Evolutionary conservation across 1,284 basidiomycete species (phyloP), one percentile per base, ranked within the genome.

Genomic region (Irpex lacteus): DNA sequence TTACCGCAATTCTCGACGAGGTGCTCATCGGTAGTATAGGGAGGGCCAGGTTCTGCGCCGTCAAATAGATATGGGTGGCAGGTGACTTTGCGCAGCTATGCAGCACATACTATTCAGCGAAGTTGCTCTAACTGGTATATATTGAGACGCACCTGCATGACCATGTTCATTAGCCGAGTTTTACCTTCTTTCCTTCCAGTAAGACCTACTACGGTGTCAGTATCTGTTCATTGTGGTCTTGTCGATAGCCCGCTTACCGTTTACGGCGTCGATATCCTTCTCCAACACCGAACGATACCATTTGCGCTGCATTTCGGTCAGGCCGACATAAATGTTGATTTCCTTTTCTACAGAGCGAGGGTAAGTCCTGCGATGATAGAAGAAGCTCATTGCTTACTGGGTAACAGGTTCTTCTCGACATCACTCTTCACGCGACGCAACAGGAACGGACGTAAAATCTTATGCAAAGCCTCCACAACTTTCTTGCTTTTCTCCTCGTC

Each of bases 121-220:
- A 74, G 85, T 68, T 73, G 88, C 88, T 37, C 93, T 94, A 5
- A 93, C 93, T 70, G 95, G 92, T 71, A 95, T 95, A 40, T 91
- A 82, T 94, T 93, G 53, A 44, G 8, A 44, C 90, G 87, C 49
- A 93, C 83, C 85, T 99, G 98, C 98, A 99, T 99, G 68, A 99
- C 98, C 81, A 99, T 98, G 78, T 99, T 99, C 87, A 99, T 94
- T 60, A 99, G 78, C 36, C 96, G 83, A 2, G 96, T 98, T 81
- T 98, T 99, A 67, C 98, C 97, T 77, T 99, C 98, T 76, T 99
- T 99, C 85, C 98, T 98, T 13, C 95, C 95, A 1, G 94, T 93
- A 32, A 95, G 79, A 50, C 92, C 90, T 91, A 60, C 67, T 62
- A 8, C 2, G 9, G 36, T 13, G 6, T 56, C 11, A 34, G 15